Evolutionary conservation across 495 filamentous ascomycete genomes (phyloP).

Genomic region (Terfezia boudieri): DNA sequence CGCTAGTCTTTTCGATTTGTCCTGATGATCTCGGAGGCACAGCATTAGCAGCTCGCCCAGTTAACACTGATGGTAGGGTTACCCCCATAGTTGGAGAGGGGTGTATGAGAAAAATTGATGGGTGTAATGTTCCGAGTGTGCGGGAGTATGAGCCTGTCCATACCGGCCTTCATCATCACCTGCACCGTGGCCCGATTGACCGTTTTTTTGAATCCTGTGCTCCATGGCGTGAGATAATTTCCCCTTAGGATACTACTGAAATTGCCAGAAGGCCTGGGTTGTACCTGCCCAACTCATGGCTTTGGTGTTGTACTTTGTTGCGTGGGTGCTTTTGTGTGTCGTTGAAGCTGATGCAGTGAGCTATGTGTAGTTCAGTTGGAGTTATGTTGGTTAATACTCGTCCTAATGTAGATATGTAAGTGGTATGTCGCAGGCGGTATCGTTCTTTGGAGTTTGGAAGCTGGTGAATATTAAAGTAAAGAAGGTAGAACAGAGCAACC

Average conservation of each 20-base stretch:
- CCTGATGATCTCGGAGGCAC: conserved; percentile 25
- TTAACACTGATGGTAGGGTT: too few species aligned
- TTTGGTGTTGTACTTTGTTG: conserved; percentile 5
- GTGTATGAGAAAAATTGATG: background rate
- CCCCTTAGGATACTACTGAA: too few species aligned
- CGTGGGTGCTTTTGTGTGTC: background rate
- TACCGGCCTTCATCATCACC: conserved; percentile 99
- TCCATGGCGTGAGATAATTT: background rate
- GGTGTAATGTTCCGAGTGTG: background rate
- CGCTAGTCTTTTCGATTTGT: conserved; percentile 93
- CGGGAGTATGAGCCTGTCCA: conserved; percentile 7
- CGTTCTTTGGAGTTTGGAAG: too few species aligned
- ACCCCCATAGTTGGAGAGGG: background rate
- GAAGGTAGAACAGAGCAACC: too few species aligned
- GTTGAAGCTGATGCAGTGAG: background rate
- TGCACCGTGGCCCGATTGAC: conserved; percentile 96
- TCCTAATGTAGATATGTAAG: too few species aligned
- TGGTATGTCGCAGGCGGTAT: too few species aligned
- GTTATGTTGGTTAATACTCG: too few species aligned
- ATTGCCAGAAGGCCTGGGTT: background rate
- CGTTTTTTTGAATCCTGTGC: conserved; percentile 88
- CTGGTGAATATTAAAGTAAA: too few species aligned
- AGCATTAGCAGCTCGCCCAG: background rate
- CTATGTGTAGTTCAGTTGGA: background rate
- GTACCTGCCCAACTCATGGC: conserved; percentile 46